Evolutionary conservation across 2,329 filamentous ascomycete species (phyloP).

Genomic region (Penicillium sp.): DNA sequence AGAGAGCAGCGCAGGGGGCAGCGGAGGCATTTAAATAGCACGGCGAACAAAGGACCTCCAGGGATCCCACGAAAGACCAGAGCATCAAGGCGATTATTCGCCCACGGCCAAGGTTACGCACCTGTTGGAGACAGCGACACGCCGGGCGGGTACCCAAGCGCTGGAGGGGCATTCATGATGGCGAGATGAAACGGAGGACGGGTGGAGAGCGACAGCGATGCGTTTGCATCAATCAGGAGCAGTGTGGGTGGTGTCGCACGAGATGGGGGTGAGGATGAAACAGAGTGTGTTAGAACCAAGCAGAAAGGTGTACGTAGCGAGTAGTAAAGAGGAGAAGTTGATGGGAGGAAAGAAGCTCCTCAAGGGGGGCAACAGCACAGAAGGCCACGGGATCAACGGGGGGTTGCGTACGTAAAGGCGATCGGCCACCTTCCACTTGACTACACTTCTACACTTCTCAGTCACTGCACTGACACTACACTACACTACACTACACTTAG

Average conservation of each 20-base stretch:
- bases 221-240: conserved; percentile 14
- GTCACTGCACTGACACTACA: background rate
- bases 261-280: conserved; percentile 17
- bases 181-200: conserved; percentile 27
- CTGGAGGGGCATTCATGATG: conserved; percentile 39
- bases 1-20: background rate
- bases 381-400: conserved; percentile 16
- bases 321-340: background rate
- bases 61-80: conserved; percentile 15
- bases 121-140: conserved; percentile 38
- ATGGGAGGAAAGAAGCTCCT: background rate
- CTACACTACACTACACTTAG: too few species aligned
- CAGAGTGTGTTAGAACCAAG: background rate
- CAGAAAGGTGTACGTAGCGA: too few species aligned
- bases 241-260: conserved; percentile 24
- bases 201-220: conserved; percentile 21
- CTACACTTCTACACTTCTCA: background rate
- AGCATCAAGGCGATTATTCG: background rate
- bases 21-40: conserved; percentile 1
- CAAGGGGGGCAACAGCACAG: background rate
- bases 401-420: conserved; percentile 6
- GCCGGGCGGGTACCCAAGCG: conserved; percentile 38
- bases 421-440: conserved; percentile 5
- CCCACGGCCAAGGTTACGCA: conserved; percentile 32
- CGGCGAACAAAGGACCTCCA: conserved; percentile 7